A percentile compares a stretch with the other conserved stretches of the same genome.
phyloP scores from a whole-genome alignment of 2,329 filamentous ascomycete species.

The Penicillium digitatum region DNA sequence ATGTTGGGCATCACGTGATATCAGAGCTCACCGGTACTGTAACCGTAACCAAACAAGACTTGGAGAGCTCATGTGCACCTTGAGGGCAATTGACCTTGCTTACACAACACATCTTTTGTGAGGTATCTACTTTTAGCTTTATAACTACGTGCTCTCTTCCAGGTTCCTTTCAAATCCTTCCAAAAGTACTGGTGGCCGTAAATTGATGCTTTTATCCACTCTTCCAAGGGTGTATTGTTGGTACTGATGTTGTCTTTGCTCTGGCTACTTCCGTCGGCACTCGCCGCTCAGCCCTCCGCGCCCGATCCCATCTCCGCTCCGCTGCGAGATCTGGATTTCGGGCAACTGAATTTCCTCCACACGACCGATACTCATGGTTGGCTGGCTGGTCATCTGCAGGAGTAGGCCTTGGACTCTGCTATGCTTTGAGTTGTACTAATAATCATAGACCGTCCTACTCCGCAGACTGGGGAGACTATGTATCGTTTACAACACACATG shows the following conservation, averaged over 20 bases:
- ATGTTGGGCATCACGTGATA: slow-evolving; percentile 38
- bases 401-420: slow-evolving; percentile 52
- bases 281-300: slow-evolving; percentile 71
- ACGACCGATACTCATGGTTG: slow-evolving; percentile 96
- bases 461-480: slow-evolving; percentile 96
- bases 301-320: slow-evolving; percentile 73
- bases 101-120: not conserved
- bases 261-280: slow-evolving; percentile 25
- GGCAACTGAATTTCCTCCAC: slow-evolving; percentile 94
- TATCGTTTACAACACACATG: slow-evolving; percentile 85
- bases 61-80: not conserved
- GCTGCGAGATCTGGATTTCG: slow-evolving; percentile 80
- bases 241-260: slow-evolving; percentile 15
- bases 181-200: not conserved
- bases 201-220: not conserved
- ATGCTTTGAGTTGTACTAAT: slow-evolving; percentile 16
- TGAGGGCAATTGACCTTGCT: not conserved
- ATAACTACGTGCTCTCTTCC: not conserved
- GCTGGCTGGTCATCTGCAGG: slow-evolving; percentile 88
- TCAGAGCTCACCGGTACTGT: slow-evolving; percentile 38
- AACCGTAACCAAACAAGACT: slow-evolving; percentile 12
- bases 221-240: not conserved
- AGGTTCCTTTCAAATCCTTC: not conserved
- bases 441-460: slow-evolving; percentile 72
- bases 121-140: not conserved